Percentiles rank a stretch among this genome's conserved stretches.
These are phyloP conservation scores for Nitzschia palea DNA, from an alignment of 108 stramenopile species.

Conservation along the genomic window DNA sequence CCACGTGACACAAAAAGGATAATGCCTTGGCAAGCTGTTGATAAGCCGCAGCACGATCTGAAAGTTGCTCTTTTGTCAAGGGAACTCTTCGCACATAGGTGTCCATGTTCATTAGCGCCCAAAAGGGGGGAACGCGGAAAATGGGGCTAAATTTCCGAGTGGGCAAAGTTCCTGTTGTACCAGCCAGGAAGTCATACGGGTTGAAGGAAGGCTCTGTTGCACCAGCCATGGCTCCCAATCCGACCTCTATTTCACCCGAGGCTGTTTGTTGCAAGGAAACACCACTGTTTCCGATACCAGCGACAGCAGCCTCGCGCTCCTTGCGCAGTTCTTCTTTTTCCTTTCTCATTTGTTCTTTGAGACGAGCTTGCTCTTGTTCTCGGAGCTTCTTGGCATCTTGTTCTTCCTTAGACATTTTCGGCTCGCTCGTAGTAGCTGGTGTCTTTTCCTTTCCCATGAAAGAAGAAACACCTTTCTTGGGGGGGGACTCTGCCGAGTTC, in stretches of 20 bases:
- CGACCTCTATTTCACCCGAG: slow-evolving; percentile 38
- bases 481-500: neutral
- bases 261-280: slow-evolving; percentile 32
- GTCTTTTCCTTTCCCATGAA: slow-evolving; percentile 9
- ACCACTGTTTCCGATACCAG: slow-evolving; percentile 67
- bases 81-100: slow-evolving; percentile 70
- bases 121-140: slow-evolving; percentile 84
- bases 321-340: slow-evolving; percentile 53
- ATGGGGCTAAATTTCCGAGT: slow-evolving; percentile 82
- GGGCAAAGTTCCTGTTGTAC: slow-evolving; percentile 71
- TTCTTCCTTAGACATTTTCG: slow-evolving; percentile 37
- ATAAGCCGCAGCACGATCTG: slow-evolving; percentile 66
- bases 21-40: slow-evolving; percentile 83
- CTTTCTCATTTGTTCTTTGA: slow-evolving; percentile 50
- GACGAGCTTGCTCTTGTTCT: slow-evolving; percentile 48
- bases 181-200: slow-evolving; percentile 80
- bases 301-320: slow-evolving; percentile 7
- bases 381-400: slow-evolving; percentile 34
- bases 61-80: slow-evolving; percentile 47
- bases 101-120: slow-evolving; percentile 81
- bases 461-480: slow-evolving; percentile 1
- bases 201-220: slow-evolving; percentile 56
- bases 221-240: neutral
- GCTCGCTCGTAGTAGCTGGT: slow-evolving; percentile 16
- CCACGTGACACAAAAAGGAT: slow-evolving; percentile 80